Percentiles rank a stretch among this genome's conserved stretches.
Conservation (phyloP, 2,329 filamentous ascomycete genomes). For the Ophiostoma perfectum region DNA sequence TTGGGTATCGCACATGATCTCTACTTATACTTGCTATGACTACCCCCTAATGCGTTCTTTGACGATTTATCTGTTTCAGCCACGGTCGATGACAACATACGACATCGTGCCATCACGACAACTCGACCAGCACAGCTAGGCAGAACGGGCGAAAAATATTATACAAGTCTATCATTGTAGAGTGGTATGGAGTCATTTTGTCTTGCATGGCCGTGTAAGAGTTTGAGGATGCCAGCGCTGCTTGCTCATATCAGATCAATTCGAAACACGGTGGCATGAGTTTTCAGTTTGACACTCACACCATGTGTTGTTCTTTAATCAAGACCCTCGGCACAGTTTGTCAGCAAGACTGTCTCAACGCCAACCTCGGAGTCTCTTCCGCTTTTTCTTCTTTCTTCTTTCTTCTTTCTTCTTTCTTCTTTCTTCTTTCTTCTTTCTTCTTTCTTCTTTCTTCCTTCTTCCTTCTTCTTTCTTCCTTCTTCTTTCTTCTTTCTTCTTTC, state of each 20-base stretch:
- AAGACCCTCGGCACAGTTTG: not conserved
- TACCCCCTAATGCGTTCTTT: no score
- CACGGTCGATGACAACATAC: slow-evolving; percentile 21
- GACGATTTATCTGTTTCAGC: slow-evolving; percentile 16
- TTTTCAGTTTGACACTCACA: not conserved
- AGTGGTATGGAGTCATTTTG: no score
- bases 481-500: not conserved
- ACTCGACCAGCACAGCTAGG: no score
- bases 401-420: not conserved
- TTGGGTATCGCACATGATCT: no score
- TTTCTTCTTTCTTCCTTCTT: not conserved
- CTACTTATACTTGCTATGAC: no score
- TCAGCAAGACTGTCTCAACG: not conserved
- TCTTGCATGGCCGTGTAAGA: not conserved
- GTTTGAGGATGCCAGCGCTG: not conserved
- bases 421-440: not conserved
- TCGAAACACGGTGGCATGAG: not conserved
- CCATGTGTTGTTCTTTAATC: not conserved
- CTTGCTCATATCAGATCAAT: not conserved
- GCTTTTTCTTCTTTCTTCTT: not conserved
- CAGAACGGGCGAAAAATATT: no score
- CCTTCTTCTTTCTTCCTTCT: not conserved
- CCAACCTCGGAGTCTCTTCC: no score
- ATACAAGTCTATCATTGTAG: no score
- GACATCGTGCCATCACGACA: slow-evolving; percentile 21